Evolutionary conservation across 2,329 filamentous ascomycete species (phyloP).

Genomic region (Exophiala sp.): DNA sequence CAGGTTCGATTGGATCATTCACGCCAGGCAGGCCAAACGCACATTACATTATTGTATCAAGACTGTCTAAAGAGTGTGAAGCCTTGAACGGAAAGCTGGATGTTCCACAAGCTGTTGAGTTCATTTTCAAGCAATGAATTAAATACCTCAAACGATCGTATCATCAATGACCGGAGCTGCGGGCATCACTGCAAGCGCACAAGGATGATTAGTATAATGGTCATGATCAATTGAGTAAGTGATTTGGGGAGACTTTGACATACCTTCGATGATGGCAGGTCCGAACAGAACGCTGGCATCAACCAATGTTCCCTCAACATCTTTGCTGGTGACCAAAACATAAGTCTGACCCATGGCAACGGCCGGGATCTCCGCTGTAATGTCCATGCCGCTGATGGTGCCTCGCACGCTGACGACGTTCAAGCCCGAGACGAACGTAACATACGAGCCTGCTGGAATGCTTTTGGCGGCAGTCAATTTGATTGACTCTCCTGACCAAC

Average conservation of each 20-base stretch:
- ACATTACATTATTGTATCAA: too few species aligned
- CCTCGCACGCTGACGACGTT: slow-evolving; percentile 8
- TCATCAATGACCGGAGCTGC: too few species aligned
- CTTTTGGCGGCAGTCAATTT: slow-evolving; percentile 15
- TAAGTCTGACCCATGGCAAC: slow-evolving; percentile 19
- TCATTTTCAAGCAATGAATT: too few species aligned
- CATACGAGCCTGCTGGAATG: slow-evolving; percentile 16
- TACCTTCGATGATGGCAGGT: slow-evolving; percentile 22
- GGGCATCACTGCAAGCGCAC: too few species aligned
- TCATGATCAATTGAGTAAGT: too few species aligned
- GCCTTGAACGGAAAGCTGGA: too few species aligned
- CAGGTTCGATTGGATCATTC: too few species aligned
- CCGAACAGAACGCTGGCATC: slow-evolving; percentile 12
- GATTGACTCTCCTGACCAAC: slow-evolving; percentile 6
- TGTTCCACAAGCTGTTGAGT: too few species aligned
- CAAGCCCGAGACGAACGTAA: slow-evolving; percentile 16
- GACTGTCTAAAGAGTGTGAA: too few species aligned
- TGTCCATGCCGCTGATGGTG: not conserved
- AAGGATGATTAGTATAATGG: too few species aligned
- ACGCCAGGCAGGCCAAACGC: too few species aligned
- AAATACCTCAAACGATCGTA: too few species aligned
- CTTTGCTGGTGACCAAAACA: slow-evolving; percentile 16
- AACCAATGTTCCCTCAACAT: slow-evolving; percentile 4
- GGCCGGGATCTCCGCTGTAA: slow-evolving; percentile 10
- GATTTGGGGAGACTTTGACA: not conserved